Evolutionary conservation across 345 rosid species (phyloP).

Genomic region (Rhizophora apiculata): DNA sequence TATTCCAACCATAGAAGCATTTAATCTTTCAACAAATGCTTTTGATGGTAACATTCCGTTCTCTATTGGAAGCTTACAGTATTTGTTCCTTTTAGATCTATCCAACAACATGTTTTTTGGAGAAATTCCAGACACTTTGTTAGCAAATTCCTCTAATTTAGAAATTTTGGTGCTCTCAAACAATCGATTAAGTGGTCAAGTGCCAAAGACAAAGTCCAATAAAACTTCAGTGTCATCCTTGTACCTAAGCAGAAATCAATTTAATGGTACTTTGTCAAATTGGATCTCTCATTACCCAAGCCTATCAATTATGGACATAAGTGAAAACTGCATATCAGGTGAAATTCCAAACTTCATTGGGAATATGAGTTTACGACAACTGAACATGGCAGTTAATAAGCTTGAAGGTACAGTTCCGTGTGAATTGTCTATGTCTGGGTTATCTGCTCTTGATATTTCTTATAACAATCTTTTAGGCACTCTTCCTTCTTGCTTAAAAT

Average conservation of each 20-base stretch:
- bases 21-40: not conserved
- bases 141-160: not conserved
- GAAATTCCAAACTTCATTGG: not conserved
- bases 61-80: too few relatives aligned
- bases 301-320: not conserved
- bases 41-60: too few relatives aligned
- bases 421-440: not conserved
- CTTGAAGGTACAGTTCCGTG: too few relatives aligned
- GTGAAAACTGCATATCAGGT: not conserved
- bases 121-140: not conserved
- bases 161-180: not conserved
- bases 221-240: too few relatives aligned
- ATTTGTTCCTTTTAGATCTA: too few relatives aligned
- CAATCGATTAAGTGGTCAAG: constrained; percentile 1
- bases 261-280: not conserved
- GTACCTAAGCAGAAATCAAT: too few relatives aligned
- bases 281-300: not conserved
- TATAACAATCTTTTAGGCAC: constrained; percentile 3
- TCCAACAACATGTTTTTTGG: too few relatives aligned
- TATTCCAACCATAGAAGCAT: not conserved
- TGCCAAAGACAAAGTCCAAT: too few relatives aligned
- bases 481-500: not conserved
- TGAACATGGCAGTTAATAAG: not conserved
- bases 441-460: not conserved
- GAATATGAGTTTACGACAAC: not conserved